A percentile compares a stretch with the other conserved stretches of the same genome.
phyloP scores from a whole-genome alignment of 176 grass and related monocot genomes.

The Oryza rufipogon region DNA sequence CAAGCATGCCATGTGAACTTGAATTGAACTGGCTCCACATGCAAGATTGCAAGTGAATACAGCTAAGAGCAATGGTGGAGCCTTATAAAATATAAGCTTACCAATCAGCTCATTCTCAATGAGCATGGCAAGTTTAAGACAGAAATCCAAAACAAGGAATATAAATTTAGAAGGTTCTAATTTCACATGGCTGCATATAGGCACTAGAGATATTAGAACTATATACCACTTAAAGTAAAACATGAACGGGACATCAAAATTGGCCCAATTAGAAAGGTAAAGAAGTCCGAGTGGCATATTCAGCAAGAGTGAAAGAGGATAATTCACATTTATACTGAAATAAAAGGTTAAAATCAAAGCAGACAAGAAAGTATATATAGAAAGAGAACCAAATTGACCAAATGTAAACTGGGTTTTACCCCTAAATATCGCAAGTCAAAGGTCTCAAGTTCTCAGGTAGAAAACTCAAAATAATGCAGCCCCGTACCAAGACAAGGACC shows the following conservation, averaged over 20 bases:
- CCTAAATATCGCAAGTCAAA: slow-evolving; percentile 22
- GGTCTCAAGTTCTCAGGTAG: neutral
- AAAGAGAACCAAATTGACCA: neutral
- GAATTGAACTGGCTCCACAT: slow-evolving; percentile 32
- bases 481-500: neutral
- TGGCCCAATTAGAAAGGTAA: slow-evolving; percentile 4
- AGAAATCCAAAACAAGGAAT: slow-evolving; percentile 1
- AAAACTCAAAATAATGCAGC: neutral
- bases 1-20: slow-evolving; percentile 46
- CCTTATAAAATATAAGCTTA: neutral
- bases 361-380: neutral
- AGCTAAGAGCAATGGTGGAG: slow-evolving; percentile 34
- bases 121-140: neutral
- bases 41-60: slow-evolving; percentile 35
- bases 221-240: slow-evolving; percentile 1
- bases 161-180: slow-evolving; percentile 16
- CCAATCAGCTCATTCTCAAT: slow-evolving; percentile 25
- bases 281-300: neutral
- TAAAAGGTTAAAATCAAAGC: neutral
- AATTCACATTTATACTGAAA: neutral
- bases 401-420: neutral
- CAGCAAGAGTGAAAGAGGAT: neutral
- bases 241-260: neutral
- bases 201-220: slow-evolving; percentile 3
- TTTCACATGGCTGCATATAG: neutral